These are phyloP conservation scores for Claviceps humidiphila DNA, from an alignment of 2,329 filamentous ascomycete genomes.

Conservation along the genomic window DNA sequence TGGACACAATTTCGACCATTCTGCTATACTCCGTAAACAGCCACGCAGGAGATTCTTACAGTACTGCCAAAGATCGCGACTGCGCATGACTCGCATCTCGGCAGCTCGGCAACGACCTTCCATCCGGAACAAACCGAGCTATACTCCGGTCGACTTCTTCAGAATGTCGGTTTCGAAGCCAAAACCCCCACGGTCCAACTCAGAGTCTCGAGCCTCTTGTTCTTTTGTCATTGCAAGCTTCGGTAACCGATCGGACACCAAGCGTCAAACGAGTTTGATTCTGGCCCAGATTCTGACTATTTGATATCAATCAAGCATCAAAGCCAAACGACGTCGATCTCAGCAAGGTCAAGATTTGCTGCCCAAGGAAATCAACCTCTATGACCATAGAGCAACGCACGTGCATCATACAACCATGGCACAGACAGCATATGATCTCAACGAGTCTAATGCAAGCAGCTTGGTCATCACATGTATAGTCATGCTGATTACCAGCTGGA, in stretches of 20 bases:
- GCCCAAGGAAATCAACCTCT: no score
- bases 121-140: neutral
- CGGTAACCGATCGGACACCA: no score
- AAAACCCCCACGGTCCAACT: no score
- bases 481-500: slow-evolving; percentile 27
- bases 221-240: no score
- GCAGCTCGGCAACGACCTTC: neutral
- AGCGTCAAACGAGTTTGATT: no score
- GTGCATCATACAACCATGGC: slow-evolving; percentile 15
- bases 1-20: neutral
- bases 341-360: no score
- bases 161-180: neutral
- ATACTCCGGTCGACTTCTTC: neutral
- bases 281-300: no score
- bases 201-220: no score
- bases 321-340: no score
- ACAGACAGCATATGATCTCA: slow-evolving; percentile 16
- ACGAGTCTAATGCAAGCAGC: slow-evolving; percentile 25
- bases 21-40: neutral
- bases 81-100: no score
- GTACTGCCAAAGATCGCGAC: neutral
- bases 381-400: neutral
- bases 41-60: neutral
- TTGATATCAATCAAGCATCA: no score
- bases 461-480: slow-evolving; percentile 23